Evolutionary conservation across 495 filamentous ascomycete species (phyloP), one percentile per base, ranked within the genome.

Genomic region (Chlorociboria aeruginascens): DNA sequence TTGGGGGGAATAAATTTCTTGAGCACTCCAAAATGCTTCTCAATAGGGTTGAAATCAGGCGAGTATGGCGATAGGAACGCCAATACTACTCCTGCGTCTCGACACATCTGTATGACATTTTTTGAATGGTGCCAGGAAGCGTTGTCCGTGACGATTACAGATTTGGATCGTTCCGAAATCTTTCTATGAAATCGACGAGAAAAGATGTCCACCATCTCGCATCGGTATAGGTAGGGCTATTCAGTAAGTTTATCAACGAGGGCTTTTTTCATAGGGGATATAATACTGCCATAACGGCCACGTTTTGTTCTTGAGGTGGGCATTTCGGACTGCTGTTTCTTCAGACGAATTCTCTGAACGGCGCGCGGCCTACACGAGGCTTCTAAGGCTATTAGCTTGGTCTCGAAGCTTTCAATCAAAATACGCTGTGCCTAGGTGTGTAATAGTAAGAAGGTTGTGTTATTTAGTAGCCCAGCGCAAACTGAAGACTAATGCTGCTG

Each of bases 161-260:
- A 43, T 43, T 43, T 43, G n/a, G n/a, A n/a, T n/a, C n/a, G n/a
- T 34, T 34, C 32, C 32, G 32, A 34, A 8, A 34, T 34, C 32
- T 12, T 34, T 34, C 12, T 34, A 34, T 12, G 32, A 34, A 34
- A 34, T 12, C 32, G 7, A 34, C 32, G 32, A 34, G 7, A 34
- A 12, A 34, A 12, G 32, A 34, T 8, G 32, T 34, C n/a, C 11
- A 59, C 66, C 8, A 48, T 65, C 35, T 66, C 62, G 65, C 41
- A 57, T 43, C 40, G 40, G 30, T 32, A 31, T 34, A 11, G 8
- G 31, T 45, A 45, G n/a, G 43, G 43, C 32, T 52, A 50, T 39
- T 42, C 30, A 36, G 33, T 39, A 30, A 52, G 46, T 45, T 33
- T 35, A 36, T 45, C 31, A 45, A 28, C 32, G 43, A 45, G 43